Conservation (phyloP, 129 eudicot species). For the Centrapalus pauciflorus region DNA sequence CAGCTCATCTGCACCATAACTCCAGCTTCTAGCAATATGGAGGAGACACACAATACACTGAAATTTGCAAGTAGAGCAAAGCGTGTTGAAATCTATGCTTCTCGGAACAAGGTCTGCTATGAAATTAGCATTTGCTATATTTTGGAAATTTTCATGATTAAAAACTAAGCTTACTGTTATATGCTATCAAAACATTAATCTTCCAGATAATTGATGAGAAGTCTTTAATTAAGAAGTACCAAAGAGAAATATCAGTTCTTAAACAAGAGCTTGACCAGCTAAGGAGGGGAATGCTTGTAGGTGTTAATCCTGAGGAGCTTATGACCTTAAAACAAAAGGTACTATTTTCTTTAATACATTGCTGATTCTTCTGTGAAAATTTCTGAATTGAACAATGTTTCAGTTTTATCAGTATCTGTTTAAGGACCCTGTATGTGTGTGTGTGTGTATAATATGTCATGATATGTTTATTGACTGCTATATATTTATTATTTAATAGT, state of each 20-base stretch:
- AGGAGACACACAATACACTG: constrained; percentile 96
- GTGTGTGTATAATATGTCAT: too few relatives aligned
- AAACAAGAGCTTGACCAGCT: constrained; percentile 92
- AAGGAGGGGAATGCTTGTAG: constrained; percentile 84
- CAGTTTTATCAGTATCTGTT: background rate
- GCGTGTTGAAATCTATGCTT: constrained; percentile 91
- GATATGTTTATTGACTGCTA: constrained; percentile 12
- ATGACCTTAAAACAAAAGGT: constrained; percentile 87
- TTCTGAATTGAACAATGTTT: background rate
- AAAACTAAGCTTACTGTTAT: constrained; percentile 6
- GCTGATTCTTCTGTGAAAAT: too few relatives aligned
- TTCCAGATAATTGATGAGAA: constrained; percentile 95
- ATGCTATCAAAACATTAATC: constrained; percentile 14
- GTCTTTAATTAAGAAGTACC: constrained; percentile 94
- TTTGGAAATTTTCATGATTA: background rate
- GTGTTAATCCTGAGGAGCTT: constrained; percentile 85
- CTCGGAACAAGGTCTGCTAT: constrained; percentile 70
- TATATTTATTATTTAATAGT: constrained; percentile 37
- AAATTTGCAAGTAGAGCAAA: constrained; percentile 97
- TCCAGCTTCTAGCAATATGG: constrained; percentile 95
- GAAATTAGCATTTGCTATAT: background rate
- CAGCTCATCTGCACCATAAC: constrained; percentile 98
- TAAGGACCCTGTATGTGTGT: background rate
- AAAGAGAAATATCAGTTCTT: constrained; percentile 84
- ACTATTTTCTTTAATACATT: too few relatives aligned